Conservation (phyloP, 2,329 filamentous ascomycete genomes). For the Lecanicillium sp. region DNA sequence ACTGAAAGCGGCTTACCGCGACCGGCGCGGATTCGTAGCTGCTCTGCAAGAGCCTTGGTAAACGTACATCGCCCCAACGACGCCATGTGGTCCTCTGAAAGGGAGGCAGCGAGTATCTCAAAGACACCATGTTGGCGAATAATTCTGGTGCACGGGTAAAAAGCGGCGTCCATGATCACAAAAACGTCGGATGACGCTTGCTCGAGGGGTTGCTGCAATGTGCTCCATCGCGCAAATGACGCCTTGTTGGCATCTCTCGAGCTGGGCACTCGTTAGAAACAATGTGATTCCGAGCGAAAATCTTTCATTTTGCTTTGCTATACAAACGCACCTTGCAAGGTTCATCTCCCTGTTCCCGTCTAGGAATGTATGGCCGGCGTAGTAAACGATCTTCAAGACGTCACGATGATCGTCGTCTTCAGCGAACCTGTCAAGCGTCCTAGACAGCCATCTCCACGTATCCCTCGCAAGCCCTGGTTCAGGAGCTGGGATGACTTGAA, state of each 20-base stretch:
- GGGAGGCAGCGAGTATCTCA: conserved; percentile 47
- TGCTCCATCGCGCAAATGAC: conserved; percentile 45
- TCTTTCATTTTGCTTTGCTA: too few species aligned
- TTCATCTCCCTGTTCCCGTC: conserved; percentile 50
- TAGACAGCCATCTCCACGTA: conserved; percentile 45
- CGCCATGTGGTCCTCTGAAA: conserved; percentile 41
- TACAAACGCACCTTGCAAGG: conserved; percentile 45
- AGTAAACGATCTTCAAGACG: conserved; percentile 50
- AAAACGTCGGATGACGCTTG: conserved; percentile 47
- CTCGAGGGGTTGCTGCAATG: conserved; percentile 48
- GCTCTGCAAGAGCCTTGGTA: conserved; percentile 40
- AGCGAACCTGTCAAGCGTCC: conserved; percentile 43
- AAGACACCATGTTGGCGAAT: conserved; percentile 44
- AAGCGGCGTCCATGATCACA: conserved; percentile 50
- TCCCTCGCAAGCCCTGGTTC: conserved; percentile 33
- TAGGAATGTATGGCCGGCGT: conserved; percentile 45
- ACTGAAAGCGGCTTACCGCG: conserved; percentile 40
- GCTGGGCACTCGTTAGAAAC: conserved; percentile 23
- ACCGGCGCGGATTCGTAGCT: conserved; percentile 37
- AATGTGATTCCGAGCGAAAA: too few species aligned
- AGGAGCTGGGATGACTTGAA: conserved; percentile 40
- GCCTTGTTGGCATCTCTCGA: conserved; percentile 36
- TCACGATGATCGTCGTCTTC: conserved; percentile 46
- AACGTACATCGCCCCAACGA: conserved; percentile 43
- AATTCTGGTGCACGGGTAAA: conserved; percentile 46